Evolutionary conservation across 306 rosid species (phyloP), one percentile per base, ranked within the genome.

Genomic region (Spatholobus suberectus): DNA sequence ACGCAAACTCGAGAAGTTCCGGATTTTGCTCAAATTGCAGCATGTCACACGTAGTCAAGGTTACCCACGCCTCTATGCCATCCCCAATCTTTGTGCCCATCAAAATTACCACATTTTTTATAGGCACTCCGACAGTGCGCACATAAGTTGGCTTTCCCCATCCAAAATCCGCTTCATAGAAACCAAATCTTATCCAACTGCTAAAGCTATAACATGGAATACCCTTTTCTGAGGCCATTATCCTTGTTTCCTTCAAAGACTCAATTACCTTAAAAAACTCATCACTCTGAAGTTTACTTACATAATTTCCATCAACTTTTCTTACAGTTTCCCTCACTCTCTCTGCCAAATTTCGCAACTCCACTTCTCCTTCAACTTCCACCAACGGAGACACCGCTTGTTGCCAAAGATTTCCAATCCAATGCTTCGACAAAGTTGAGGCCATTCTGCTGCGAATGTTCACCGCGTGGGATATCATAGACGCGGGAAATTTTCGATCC

Each of bases 11-110:
- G 0, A 77, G 76, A 18, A 84, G 71, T 14, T 78, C 80, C 7
- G 73, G 58, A 29, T 78, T 47, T 26, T 68, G n/a, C 38, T 78
- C 52, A 8, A 89, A 82, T 47, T 73, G 27, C 4, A 43, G 9
- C 92, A 87, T 87, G 65, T 89, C 87, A 4, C 34, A 65, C 17
- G 77, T 69, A 41, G 26, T 76, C 81, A 89, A 71, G 65, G 84
- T 87, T n/a, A 89, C 77, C 92, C 87, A 87, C 3, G 87, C 90
- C 58, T 89, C 92, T n/a, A 87, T 78, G 38, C 89, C 90, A 59
- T 76, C 82, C 4, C 89, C 84, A 14, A 34, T 35, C 41, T 46
- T 67, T 8, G 87, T 5, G 18, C 63, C 20, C 71, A 76, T 61
- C 20, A 76, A 61, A 29, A 59, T 24, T 0, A 44, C 11, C 44